Evolutionary conservation across 345 rosid species (phyloP).

Genomic region (Brassica nigra): DNA sequence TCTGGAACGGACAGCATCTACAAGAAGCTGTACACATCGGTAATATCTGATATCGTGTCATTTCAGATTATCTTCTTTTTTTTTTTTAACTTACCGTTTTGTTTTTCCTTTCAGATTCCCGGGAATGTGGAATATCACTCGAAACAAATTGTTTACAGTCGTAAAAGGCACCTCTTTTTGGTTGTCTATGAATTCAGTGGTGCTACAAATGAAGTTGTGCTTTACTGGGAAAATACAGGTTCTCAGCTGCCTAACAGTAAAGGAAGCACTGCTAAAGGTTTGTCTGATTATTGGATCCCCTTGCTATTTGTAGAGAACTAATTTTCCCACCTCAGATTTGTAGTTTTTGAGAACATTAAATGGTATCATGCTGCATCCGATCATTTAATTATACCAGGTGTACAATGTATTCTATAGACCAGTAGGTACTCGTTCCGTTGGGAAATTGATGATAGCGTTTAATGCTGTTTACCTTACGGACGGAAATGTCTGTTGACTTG

Average conservation of each 20-base stretch:
- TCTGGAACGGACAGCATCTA: conserved; percentile 77
- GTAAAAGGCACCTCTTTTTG: conserved; percentile 76
- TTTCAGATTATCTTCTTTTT: not conserved
- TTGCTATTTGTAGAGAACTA: conserved; percentile 21
- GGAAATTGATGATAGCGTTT: conserved; percentile 13
- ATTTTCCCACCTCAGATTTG: not conserved
- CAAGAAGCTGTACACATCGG: conserved; percentile 89
- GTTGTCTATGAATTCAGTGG: conserved; percentile 86
- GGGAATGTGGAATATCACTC: conserved; percentile 78
- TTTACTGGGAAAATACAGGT: conserved; percentile 89
- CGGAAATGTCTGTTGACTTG: conserved; percentile 12
- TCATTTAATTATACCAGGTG: not conserved
- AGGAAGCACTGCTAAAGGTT: conserved; percentile 84
- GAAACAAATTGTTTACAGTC: conserved; percentile 70
- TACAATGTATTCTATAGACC: conserved; percentile 23
- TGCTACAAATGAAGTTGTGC: conserved; percentile 77
- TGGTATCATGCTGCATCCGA: conserved; percentile 13
- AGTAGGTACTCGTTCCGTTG: conserved; percentile 24
- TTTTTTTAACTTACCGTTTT: conserved; percentile 13
- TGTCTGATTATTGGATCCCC: conserved; percentile 21
- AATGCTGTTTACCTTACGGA: conserved; percentile 15
- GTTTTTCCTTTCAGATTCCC: conserved; percentile 65
- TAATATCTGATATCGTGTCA: conserved; percentile 39
- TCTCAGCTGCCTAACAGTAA: conserved; percentile 66
- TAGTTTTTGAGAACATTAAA: not conserved